These are phyloP conservation scores for Melampsora americana DNA, from an alignment of 1,284 basidiomycete species.

Conservation along the genomic window DNA sequence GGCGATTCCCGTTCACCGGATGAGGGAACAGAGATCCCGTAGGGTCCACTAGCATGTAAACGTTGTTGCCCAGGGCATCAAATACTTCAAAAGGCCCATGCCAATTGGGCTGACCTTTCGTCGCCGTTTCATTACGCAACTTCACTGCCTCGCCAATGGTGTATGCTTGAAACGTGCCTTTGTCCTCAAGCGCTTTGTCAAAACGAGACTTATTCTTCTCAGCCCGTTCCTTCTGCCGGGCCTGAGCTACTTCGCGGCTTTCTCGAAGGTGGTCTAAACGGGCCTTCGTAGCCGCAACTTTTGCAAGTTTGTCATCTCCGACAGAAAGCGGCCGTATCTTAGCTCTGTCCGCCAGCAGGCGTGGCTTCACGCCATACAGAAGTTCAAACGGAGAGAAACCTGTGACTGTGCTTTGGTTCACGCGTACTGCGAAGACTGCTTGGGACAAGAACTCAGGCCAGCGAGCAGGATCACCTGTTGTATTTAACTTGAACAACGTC, in stretches of 20 bases:
- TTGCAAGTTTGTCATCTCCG: neutral
- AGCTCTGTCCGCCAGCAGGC: neutral
- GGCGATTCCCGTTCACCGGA: neutral
- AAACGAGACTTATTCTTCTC: neutral
- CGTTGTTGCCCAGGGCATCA: neutral
- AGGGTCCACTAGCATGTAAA: no score
- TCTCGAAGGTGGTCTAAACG: neutral
- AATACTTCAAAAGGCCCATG: neutral
- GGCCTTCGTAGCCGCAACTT: neutral
- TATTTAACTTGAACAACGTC: constrained; percentile 1
- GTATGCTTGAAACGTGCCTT: neutral
- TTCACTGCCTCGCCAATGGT: neutral
- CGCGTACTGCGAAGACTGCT: neutral
- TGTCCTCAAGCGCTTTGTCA: neutral
- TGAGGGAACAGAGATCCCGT: neutral
- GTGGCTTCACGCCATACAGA: neutral
- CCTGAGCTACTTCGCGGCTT: neutral
- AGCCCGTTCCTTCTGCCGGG: neutral
- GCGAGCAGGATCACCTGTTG: neutral
- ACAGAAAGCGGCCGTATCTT: neutral
- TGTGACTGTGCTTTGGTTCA: neutral
- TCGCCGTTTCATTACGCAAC: neutral
- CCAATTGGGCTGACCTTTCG: neutral
- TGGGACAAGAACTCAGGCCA: no score
- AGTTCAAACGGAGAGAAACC: constrained; percentile 2